Evolutionary conservation across 805 yeast genomes (phyloP).

Genomic region (Teunomyces stri): DNA sequence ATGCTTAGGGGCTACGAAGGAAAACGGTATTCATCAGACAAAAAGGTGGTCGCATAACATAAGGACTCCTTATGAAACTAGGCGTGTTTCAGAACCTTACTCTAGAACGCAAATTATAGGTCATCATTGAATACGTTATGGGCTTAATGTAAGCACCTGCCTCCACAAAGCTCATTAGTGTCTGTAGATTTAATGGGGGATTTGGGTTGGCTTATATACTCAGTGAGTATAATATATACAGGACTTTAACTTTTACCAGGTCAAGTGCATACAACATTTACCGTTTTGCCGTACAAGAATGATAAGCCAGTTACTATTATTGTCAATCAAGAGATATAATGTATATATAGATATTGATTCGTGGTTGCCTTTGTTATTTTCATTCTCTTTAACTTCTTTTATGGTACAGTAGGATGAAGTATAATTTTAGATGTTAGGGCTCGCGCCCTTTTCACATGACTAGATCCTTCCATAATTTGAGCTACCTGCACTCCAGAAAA

Average conservation of each 20-base stretch:
- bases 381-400: too few relatives aligned
- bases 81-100: conserved; percentile 42
- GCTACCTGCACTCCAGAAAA: conserved; percentile 4
- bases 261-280: too few relatives aligned
- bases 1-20: not conserved
- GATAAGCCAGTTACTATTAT: too few relatives aligned
- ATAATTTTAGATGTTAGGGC: not conserved
- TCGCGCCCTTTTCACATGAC: not conserved
- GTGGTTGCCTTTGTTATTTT: too few relatives aligned
- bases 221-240: not conserved
- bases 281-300: too few relatives aligned
- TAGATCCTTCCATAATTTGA: not conserved
- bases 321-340: too few relatives aligned
- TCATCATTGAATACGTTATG: conserved; percentile 31
- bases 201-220: not conserved
- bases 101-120: conserved; percentile 50
- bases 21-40: conserved; percentile 16
- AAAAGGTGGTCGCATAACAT: conserved; percentile 41
- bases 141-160: conserved; percentile 4
- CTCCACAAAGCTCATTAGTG: conserved; percentile 3
- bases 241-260: not conserved
- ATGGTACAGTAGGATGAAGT: too few relatives aligned
- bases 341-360: too few relatives aligned
- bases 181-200: not conserved
- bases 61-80: conserved; percentile 38